Evolutionary conservation across 768 basidiomycete species (phyloP).

Genomic region (Hypholoma sublateritium): DNA sequence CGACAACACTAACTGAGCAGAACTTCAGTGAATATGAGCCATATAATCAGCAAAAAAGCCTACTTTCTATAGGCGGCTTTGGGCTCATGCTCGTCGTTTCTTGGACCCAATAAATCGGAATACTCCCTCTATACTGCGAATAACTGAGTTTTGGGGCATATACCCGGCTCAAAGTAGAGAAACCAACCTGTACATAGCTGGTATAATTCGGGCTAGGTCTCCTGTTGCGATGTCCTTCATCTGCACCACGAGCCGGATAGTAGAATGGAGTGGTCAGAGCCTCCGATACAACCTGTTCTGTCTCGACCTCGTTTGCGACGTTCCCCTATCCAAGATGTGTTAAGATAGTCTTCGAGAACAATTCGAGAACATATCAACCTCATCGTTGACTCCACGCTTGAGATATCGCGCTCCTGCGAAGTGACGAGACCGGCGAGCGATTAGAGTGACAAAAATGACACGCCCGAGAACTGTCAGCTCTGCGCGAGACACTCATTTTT

Average conservation of each 20-base stretch:
- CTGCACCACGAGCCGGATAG: constrained; percentile 50
- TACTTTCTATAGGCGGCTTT: constrained; percentile 94
- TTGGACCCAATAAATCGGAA: constrained; percentile 96
- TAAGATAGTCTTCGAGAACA: neutral
- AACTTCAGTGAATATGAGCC: constrained; percentile 1
- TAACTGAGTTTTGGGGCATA: neutral
- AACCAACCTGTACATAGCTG: constrained; percentile 83
- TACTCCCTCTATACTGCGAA: constrained; percentile 86
- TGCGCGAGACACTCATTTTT: constrained; percentile 29
- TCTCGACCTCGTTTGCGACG: constrained; percentile 98
- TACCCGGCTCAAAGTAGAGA: neutral
- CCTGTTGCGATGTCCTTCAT: constrained; percentile 35
- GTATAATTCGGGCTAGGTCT: constrained; percentile 86
- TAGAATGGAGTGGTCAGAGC: constrained; percentile 89
- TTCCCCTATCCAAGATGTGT: constrained; percentile 62
- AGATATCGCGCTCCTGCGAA: constrained; percentile 95
- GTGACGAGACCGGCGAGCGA: constrained; percentile 91
- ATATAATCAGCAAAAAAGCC: constrained; percentile 26
- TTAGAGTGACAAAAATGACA: constrained; percentile 90
- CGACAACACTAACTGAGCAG: constrained; percentile 78
- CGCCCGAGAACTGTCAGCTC: constrained; percentile 90
- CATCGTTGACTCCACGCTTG: constrained; percentile 91
- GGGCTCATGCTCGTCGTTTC: constrained; percentile 89
- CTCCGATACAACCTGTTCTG: constrained; percentile 95
- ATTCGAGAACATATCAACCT: constrained; percentile 45